Conservation (phyloP, 768 basidiomycete species). For the Lentinus tigrinus region DNA sequence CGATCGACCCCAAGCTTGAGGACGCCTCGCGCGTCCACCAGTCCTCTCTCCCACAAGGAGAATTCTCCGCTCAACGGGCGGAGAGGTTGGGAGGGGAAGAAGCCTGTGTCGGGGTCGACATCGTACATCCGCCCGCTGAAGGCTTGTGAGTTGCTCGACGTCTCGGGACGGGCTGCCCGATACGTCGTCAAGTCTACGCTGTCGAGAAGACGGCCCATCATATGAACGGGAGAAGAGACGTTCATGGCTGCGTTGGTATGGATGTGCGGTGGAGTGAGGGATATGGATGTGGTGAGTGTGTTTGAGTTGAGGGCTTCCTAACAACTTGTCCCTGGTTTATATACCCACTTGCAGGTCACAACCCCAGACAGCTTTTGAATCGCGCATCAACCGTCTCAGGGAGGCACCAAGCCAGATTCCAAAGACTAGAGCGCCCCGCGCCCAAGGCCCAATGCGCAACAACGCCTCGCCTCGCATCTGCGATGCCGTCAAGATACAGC, state of each 20-base stretch:
- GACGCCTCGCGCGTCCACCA: slow-evolving; percentile 49
- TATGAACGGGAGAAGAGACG: slow-evolving; percentile 23
- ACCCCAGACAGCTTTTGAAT: background rate
- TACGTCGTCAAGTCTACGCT: slow-evolving; percentile 7
- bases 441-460: slow-evolving; percentile 1
- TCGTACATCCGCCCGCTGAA: slow-evolving; percentile 41
- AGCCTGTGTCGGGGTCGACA: slow-evolving; percentile 68
- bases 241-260: slow-evolving; percentile 11
- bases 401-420: background rate
- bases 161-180: background rate
- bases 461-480: background rate
- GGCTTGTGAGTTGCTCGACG: background rate
- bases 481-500: slow-evolving; percentile 10
- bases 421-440: background rate
- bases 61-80: slow-evolving; percentile 54
- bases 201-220: slow-evolving; percentile 14
- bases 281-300: background rate
- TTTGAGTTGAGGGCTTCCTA: background rate
- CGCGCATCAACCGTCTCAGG: background rate
- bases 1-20: slow-evolving; percentile 60
- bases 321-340: background rate
- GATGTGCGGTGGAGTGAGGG: background rate
- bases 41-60: slow-evolving; percentile 69
- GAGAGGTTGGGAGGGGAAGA: slow-evolving; percentile 72
- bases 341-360: background rate